A percentile compares a stretch with the other conserved stretches of the same genome.
phyloP scores from a whole-genome alignment of 2,329 filamentous ascomycete genomes.

The Beauveria medogensis region DNA sequence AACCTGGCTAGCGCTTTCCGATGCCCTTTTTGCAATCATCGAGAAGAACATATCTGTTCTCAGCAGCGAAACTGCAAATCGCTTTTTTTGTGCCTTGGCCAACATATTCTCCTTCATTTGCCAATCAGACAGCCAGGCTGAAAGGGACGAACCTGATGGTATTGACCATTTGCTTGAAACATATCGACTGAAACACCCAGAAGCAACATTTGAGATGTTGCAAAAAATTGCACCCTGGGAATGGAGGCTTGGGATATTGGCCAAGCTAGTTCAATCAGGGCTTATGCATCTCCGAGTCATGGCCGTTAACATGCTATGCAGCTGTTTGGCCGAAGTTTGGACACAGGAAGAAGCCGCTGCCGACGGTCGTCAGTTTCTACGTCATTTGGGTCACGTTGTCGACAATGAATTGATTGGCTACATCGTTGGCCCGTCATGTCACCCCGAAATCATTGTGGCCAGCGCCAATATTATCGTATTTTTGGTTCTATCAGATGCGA shows the following conservation, averaged over 20 bases:
- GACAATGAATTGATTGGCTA: conserved; percentile 72
- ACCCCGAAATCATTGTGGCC: conserved; percentile 78
- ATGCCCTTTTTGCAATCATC: conserved; percentile 25
- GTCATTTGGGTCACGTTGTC: conserved; percentile 53
- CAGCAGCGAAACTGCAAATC: conserved; percentile 33
- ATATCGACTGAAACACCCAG: conserved; percentile 24
- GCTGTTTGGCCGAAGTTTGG: conserved; percentile 61
- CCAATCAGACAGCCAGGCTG: conserved; percentile 20
- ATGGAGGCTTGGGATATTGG: conserved; percentile 63
- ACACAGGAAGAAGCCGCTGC: conserved; percentile 42
- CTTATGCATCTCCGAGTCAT: conserved; percentile 86
- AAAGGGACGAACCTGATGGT: background rate
- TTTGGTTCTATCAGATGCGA: conserved; percentile 69
- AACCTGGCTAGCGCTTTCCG: background rate
- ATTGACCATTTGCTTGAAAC: conserved; percentile 14
- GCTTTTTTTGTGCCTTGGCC: conserved; percentile 32
- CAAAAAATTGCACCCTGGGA: conserved; percentile 47
- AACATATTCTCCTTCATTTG: conserved; percentile 29
- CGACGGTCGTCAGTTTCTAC: conserved; percentile 45
- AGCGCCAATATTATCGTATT: conserved; percentile 83
- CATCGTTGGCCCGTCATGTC: conserved; percentile 81
- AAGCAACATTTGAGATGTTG: conserved; percentile 25
- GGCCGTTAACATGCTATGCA: conserved; percentile 67
- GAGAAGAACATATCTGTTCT: conserved; percentile 49
- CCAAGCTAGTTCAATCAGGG: conserved; percentile 68